A percentile compares a stretch with the other conserved stretches of the same genome.
phyloP scores from a whole-genome alignment of 768 basidiomycete genomes.

The Lentinula detonsa region DNA sequence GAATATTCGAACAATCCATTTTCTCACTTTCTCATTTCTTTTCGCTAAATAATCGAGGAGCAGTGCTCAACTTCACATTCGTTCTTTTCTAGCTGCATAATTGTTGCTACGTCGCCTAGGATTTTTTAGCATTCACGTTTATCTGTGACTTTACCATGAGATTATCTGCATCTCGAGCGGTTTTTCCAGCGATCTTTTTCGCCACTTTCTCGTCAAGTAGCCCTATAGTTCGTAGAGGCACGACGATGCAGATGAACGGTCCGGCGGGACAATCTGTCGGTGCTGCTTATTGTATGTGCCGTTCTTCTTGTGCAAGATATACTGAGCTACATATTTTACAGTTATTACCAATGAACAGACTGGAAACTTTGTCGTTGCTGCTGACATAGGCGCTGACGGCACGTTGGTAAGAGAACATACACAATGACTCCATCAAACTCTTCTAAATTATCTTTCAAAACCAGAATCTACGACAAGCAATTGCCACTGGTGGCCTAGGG shows the following conservation, averaged over 20 bases:
- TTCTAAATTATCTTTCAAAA: neutral
- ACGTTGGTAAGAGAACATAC: constrained; percentile 15
- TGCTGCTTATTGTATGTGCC: constrained; percentile 18
- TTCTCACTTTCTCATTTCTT: neutral
- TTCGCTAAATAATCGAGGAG: neutral
- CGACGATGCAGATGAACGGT: constrained; percentile 1
- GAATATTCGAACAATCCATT: neutral
- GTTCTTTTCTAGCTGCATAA: neutral
- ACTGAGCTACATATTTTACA: constrained; percentile 10
- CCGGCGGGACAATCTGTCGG: constrained; percentile 5
- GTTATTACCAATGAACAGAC: constrained; percentile 29
- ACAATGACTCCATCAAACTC: neutral
- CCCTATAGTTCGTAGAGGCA: neutral
- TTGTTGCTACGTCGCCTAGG: neutral
- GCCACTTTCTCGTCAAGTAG: neutral
- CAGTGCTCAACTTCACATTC: constrained; percentile 3
- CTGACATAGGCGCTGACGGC: constrained; percentile 24
- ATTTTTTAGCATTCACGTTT: neutral
- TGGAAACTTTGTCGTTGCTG: constrained; percentile 26
- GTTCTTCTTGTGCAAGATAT: neutral
- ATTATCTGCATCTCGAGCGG: neutral
- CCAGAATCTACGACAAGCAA: constrained; percentile 12
- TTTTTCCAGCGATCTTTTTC: neutral
- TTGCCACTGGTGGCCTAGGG: constrained; percentile 15
- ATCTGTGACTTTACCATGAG: neutral